These are phyloP conservation scores for Corynascus novoguineensis DNA, from an alignment of 495 filamentous ascomycete genomes.

Conservation along the genomic window DNA sequence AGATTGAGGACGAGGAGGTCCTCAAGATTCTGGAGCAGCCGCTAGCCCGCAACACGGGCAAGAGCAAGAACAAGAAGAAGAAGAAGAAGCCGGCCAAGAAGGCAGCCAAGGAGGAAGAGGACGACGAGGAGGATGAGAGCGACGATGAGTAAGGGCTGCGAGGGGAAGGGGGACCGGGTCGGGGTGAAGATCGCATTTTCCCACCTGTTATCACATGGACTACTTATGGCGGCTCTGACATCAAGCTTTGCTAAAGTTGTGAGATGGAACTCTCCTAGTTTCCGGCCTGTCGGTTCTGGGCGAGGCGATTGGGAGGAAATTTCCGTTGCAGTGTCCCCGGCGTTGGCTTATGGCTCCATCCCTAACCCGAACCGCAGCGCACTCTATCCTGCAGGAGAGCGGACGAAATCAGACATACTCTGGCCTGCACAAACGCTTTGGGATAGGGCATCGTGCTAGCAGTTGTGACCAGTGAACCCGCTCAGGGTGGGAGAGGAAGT, in stretches of 20 bases:
- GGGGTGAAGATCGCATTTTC: background rate
- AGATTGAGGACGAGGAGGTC: constrained; percentile 92
- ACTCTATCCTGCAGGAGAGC: background rate
- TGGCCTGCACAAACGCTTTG: background rate
- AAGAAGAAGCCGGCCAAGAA: constrained; percentile 65
- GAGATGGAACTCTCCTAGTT: background rate
- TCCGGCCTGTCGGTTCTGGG: constrained; percentile 1
- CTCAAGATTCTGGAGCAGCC: constrained; percentile 89
- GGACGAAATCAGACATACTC: background rate
- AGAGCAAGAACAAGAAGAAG: constrained; percentile 89
- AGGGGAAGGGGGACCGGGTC: background rate
- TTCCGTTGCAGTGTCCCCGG: constrained; percentile 6
- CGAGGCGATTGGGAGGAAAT: background rate
- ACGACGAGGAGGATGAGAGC: constrained; percentile 34
- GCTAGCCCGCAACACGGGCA: constrained; percentile 64
- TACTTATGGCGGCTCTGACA: background rate
- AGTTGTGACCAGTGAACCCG: constrained; percentile 1
- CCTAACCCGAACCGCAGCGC: constrained; percentile 12
- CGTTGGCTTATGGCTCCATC: constrained; percentile 21
- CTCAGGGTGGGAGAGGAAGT: background rate
- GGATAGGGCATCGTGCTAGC: background rate
- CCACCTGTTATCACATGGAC: background rate
- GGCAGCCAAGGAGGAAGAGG: constrained; percentile 38
- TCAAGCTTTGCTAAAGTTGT: background rate
- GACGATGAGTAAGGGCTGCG: constrained; percentile 33